Evolutionary conservation across 805 yeast species (phyloP), one percentile per base, ranked within the genome.

Genomic region (Saturnispora sanitii): DNA sequence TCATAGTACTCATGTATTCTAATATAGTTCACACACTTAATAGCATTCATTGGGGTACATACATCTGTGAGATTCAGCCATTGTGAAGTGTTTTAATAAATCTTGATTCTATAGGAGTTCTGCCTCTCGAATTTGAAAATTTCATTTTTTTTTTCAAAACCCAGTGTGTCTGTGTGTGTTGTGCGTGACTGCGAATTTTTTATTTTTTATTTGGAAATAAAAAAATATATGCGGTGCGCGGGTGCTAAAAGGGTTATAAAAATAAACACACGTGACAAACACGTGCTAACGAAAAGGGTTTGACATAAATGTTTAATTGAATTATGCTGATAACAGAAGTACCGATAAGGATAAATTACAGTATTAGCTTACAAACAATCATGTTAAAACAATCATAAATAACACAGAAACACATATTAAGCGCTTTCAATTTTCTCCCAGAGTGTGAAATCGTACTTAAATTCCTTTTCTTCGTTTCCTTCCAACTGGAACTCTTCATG

Each of bases 1-100:
- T 23, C 26, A 32, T 18, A 19, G 23, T 21, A 32, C 35, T 19
- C 23, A 17, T 32, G n/a, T 27, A 20, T 9, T 27, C 22, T 17
- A 17, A n/a, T 15, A 8, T 31, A n/a, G 15, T 18, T 19, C 31
- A n/a, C 37, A 17, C 11, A 22, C 22, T 6, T 32, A 15, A 12
- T 19, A 33, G 12, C 26, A 12, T 25, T 26, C 31, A 8, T 27
- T n/a, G 37, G 49, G 19, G 23, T 43, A 56, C 95, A 71, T 85
- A 84, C 95, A 82, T 86, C 95, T 85, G 76, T 85, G 94, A 68
- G 94, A 81, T 78, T 84, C 94, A 76, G 94, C 87, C 95, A 85
- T 85, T 72, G 68, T 76, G 55, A 46, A 53, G 42, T 54, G 44
- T 53, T 45, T 45, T 48, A 44, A 31, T 38, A 42, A 34, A 28